These are phyloP conservation scores for Agastache rugosa DNA, from an alignment of 257 asterid genomes.

Conservation along the genomic window DNA sequence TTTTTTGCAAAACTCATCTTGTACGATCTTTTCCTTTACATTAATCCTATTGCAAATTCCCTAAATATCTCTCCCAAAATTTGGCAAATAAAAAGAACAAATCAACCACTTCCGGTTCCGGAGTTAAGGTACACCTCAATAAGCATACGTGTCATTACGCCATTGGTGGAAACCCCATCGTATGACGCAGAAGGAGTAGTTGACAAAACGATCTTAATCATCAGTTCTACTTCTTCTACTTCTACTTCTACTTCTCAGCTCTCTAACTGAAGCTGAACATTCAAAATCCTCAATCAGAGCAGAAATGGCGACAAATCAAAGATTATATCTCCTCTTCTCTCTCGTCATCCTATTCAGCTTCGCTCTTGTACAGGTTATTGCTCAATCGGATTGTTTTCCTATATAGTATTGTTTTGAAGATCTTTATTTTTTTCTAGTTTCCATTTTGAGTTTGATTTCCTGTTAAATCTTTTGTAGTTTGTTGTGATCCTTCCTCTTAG, in stretches of 20 bases:
- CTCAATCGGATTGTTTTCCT: conserved; percentile 1
- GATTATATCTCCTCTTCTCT: conserved; percentile 36
- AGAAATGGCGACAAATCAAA: conserved; percentile 45
- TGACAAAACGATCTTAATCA: neutral
- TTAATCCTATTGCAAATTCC: too few species aligned
- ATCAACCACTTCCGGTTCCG: too few species aligned
- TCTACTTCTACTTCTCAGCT: neutral
- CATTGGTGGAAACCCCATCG: conserved; percentile 29
- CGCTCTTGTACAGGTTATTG: conserved; percentile 52
- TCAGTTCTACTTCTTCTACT: conserved; percentile 4
- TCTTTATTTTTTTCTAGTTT: neutral
- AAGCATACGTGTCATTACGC: conserved; percentile 29
- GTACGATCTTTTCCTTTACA: too few species aligned
- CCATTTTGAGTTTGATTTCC: neutral
- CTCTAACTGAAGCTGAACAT: conserved; percentile 6
- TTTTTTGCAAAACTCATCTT: too few species aligned
- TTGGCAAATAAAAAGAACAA: too few species aligned
- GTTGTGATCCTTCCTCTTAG: conserved; percentile 2
- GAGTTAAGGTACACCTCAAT: conserved; percentile 29
- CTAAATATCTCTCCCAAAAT: too few species aligned
- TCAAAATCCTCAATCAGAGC: conserved; percentile 11
- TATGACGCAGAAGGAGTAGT: neutral
- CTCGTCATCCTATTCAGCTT: conserved; percentile 47
- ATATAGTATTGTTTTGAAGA: neutral
- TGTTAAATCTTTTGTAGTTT: neutral